phyloP scores from a whole-genome alignment of 805 yeast species.

The Nakazawaea wyomingensis region DNA sequence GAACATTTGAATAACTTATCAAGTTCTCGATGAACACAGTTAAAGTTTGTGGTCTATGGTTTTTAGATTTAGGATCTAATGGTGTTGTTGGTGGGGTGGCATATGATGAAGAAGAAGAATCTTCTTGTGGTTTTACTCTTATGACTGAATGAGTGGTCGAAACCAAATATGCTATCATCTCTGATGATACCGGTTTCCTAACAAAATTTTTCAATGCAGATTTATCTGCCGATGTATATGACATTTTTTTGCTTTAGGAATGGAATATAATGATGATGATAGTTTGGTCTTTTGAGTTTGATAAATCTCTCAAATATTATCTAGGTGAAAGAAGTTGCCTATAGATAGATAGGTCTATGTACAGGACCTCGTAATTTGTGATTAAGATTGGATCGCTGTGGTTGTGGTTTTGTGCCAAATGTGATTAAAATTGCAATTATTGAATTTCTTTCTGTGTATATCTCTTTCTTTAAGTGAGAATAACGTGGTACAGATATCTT shows the following conservation, averaged over 20 bases:
- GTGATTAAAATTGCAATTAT: no score
- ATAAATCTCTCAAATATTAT: no score
- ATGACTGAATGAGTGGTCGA: conserved; percentile 55
- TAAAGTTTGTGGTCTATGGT: conserved; percentile 36
- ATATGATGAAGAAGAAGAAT: conserved; percentile 22
- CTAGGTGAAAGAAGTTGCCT: no score
- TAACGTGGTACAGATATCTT: no score
- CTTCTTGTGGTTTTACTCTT: conserved; percentile 36
- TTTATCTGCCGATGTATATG: conserved; percentile 24
- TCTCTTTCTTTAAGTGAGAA: no score
- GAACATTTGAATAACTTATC: conserved; percentile 81
- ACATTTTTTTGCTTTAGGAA: conserved; percentile 2
- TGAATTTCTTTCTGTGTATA: no score
- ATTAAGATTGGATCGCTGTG: no score
- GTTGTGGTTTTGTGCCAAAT: no score
- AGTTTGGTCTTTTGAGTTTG: background rate
- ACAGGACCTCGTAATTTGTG: no score
- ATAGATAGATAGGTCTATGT: no score
- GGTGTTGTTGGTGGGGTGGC: conserved; percentile 39
- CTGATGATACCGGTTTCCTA: conserved; percentile 48
- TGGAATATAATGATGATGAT: background rate
- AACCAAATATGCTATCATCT: conserved; percentile 55
- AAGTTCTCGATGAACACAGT: conserved; percentile 64
- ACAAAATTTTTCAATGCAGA: conserved; percentile 50
- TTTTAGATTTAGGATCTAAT: conserved; percentile 14